Conservation (phyloP, 768 basidiomycete species). For the Leccinum disarticulatum region DNA sequence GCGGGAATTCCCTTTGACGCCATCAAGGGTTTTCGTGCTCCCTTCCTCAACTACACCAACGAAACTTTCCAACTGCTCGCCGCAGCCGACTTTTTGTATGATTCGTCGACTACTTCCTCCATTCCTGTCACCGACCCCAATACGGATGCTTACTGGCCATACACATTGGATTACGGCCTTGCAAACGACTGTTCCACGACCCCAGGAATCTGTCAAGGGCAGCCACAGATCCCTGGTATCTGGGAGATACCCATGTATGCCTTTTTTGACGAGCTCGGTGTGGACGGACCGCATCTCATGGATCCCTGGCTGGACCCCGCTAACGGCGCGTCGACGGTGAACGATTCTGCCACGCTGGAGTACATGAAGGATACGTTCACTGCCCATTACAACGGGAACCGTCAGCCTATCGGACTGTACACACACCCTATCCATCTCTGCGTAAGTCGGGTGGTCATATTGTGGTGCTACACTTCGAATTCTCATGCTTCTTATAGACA, state of each 20-base stretch:
- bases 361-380: not conserved
- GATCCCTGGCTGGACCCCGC: slow-evolving; percentile 1
- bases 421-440: slow-evolving; percentile 1
- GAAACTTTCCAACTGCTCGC: slow-evolving; percentile 1
- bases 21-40: slow-evolving; percentile 1
- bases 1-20: not conserved
- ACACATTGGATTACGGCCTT: slow-evolving; percentile 6
- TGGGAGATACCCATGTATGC: slow-evolving; percentile 2
- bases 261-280: slow-evolving; percentile 1
- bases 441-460: not conserved
- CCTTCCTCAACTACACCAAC: slow-evolving; percentile 2
- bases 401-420: not conserved
- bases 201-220: not conserved
- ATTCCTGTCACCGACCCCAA: slow-evolving; percentile 4
- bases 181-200: slow-evolving; percentile 1
- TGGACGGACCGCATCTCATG: slow-evolving; percentile 1
- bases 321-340: not conserved
- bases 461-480: not conserved
- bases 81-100: not conserved
- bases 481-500: not conserved
- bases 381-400: not conserved
- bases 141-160: slow-evolving; percentile 9
- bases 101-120: slow-evolving; percentile 1
- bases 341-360: not conserved
- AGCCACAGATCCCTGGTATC: not conserved